Percentiles rank a stretch among this genome's conserved stretches.
phyloP scores from a whole-genome alignment of 768 basidiomycete genomes.

The Mycena venus region DNA sequence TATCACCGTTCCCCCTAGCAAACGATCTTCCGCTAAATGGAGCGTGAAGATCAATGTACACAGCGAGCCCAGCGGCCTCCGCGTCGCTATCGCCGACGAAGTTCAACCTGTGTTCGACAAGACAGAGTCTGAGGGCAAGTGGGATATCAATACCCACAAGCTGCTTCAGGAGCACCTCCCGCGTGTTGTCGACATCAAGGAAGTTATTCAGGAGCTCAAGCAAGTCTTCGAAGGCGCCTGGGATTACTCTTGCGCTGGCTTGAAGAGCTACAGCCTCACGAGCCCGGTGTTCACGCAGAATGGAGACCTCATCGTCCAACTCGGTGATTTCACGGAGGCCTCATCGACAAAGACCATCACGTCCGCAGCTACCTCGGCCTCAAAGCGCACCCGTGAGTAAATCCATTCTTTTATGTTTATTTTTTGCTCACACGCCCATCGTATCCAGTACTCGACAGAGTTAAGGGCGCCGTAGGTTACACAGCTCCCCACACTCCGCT shows the following conservation, averaged over 20 bases:
- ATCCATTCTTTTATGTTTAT: not conserved
- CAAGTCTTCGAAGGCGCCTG: constrained; percentile 21
- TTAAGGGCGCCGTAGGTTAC: not conserved
- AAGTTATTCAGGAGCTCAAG: constrained; percentile 16
- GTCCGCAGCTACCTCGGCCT: not conserved
- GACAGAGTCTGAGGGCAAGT: constrained; percentile 16
- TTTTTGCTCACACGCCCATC: not conserved
- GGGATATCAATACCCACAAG: constrained; percentile 19
- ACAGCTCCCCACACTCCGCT: not conserved
- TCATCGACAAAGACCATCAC: not conserved
- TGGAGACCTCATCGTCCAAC: constrained; percentile 31
- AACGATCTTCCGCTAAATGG: constrained; percentile 24
- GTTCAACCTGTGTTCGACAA: constrained; percentile 19
- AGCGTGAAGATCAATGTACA: not conserved
- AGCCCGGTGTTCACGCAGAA: constrained; percentile 28
- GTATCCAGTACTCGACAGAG: not conserved
- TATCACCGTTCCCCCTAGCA: constrained; percentile 3
- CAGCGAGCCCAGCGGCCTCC: constrained; percentile 13
- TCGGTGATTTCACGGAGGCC: not conserved
- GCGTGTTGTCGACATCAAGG: constrained; percentile 19
- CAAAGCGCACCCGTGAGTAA: not conserved
- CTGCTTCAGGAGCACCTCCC: constrained; percentile 21
- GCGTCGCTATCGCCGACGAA: constrained; percentile 1
- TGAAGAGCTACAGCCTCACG: constrained; percentile 9
- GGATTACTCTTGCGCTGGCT: constrained; percentile 10